Base-by-base conservation (phyloP, 192 early-diverging fungal genomes). In the Coemansia aciculifera region DNA sequence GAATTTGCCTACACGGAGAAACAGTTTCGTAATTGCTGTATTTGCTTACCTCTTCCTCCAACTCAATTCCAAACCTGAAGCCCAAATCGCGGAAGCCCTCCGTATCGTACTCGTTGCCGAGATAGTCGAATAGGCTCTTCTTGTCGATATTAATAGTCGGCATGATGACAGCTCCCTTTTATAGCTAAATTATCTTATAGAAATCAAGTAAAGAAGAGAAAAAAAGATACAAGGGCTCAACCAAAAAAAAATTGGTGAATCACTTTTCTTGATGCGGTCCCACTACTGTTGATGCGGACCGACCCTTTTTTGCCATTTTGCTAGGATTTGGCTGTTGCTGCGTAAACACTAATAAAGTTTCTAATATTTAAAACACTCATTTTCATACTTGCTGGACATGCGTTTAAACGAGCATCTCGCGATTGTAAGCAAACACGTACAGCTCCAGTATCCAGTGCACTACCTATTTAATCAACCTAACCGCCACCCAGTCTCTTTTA, bases 61-160 rank as follows among this genome's bases (percentile, higher is more conserved):
- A 86, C 86, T 99, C 97, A 69, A 99, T 95, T 64, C 98, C 98
- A 80, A 95, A 98, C 77, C 95, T 91, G 85, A 99, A 99, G 80
- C 98, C 98, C 59, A 99, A 88, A 83, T 99, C 98, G 79, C 91
- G 87, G 87, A 99, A 98, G 74, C 95, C 90, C 49, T 93, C 90
- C 27, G 75, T 72, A 24, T 54, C 87, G 86, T 91, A 96, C 57
- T 85, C 71, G 63, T 85, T 87, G 71, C 89, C 93, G 62, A 99
- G 91, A 52, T 86, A 85, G 62, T 89, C 79, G 86, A 89, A 95
- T 67, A 99, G 89, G 51, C 88, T 84, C 73, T 94, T 87, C 81
- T 92, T 91, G 86, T 98, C 93, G 63, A 97, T 89, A 86, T 91
- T 91, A 66, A 99, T 91, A 69, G 97, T 97, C 62, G 97, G 97